Conservation (phyloP, 2,329 filamentous ascomycete genomes). For the Aspergillus fumigatus region DNA sequence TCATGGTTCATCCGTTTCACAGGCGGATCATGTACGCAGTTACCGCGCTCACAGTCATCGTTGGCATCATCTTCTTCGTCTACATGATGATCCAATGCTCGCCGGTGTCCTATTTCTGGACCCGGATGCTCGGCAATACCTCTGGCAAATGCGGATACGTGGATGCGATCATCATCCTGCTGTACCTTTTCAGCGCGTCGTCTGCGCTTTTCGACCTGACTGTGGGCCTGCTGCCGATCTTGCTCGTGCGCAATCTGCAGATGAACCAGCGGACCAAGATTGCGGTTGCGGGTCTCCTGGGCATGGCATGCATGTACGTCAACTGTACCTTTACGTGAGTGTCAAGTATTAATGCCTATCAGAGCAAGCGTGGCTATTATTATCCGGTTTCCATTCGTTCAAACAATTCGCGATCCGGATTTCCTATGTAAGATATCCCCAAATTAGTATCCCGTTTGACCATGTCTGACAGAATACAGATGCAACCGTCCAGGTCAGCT, state of each 20-base stretch:
- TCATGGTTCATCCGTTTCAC: slow-evolving; percentile 42
- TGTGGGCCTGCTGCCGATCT: slow-evolving; percentile 13
- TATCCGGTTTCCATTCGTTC: slow-evolving; percentile 13
- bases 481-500: not conserved
- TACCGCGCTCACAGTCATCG: slow-evolving; percentile 37
- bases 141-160: slow-evolving; percentile 11
- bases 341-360: not conserved
- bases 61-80: slow-evolving; percentile 44
- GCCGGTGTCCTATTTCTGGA: slow-evolving; percentile 48
- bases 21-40: slow-evolving; percentile 41
- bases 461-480: not conserved
- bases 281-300: slow-evolving; percentile 13
- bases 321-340: not conserved
- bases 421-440: slow-evolving; percentile 14
- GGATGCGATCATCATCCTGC: slow-evolving; percentile 6
- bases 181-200: slow-evolving; percentile 19
- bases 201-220: slow-evolving; percentile 16
- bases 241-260: slow-evolving; percentile 18
- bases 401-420: slow-evolving; percentile 9
- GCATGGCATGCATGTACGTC: slow-evolving; percentile 20
- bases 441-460: not conserved
- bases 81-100: slow-evolving; percentile 46
- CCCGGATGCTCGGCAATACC: slow-evolving; percentile 2
- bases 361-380: slow-evolving; percentile 19
- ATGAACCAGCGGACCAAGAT: slow-evolving; percentile 16